Conservation (phyloP, 495 filamentous ascomycete genomes). For the Cercophora samala region DNA sequence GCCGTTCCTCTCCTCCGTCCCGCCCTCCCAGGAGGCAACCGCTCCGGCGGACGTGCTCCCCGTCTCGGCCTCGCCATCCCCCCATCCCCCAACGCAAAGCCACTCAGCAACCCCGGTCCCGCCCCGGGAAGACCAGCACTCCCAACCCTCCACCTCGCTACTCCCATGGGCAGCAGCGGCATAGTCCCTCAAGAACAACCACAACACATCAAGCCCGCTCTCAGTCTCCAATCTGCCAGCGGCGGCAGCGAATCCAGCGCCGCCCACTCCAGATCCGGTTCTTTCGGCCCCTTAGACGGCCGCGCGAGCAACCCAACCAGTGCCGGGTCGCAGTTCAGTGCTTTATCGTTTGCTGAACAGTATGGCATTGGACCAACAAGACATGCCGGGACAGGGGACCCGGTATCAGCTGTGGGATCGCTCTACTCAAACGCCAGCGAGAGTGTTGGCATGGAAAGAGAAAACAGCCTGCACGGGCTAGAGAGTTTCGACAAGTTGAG, state of each 20-base stretch:
- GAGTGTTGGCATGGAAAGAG: slow-evolving; percentile 66
- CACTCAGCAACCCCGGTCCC: slow-evolving; percentile 48
- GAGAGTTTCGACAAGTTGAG: slow-evolving; percentile 72
- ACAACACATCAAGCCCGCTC: slow-evolving; percentile 26
- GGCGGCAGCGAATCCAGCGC: slow-evolving; percentile 66
- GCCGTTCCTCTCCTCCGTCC: slow-evolving; percentile 78
- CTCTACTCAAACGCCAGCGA: slow-evolving; percentile 73
- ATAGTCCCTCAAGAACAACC: slow-evolving; percentile 60
- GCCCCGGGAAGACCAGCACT: slow-evolving; percentile 54
- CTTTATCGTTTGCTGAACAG: slow-evolving; percentile 68
- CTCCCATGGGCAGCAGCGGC: slow-evolving; percentile 70
- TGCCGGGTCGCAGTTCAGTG: slow-evolving; percentile 76
- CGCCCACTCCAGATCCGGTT: slow-evolving; percentile 68
- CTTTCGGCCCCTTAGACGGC: slow-evolving; percentile 68
- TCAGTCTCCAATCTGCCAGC: slow-evolving; percentile 59
- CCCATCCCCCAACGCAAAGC: slow-evolving; percentile 73
- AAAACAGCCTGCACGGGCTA: slow-evolving; percentile 63
- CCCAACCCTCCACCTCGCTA: slow-evolving; percentile 75
- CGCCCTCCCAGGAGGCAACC: slow-evolving; percentile 73
- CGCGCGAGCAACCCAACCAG: slow-evolving; percentile 72
- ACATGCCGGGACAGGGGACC: slow-evolving; percentile 69
- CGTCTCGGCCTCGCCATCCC: slow-evolving; percentile 86
- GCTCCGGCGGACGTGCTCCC: slow-evolving; percentile 62
- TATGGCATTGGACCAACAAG: slow-evolving; percentile 54
- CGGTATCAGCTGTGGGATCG: slow-evolving; percentile 81